Evolutionary conservation across 2,329 filamentous ascomycete species (phyloP), one percentile per base, ranked within the genome.

Genomic region (Sporothrix luriei): DNA sequence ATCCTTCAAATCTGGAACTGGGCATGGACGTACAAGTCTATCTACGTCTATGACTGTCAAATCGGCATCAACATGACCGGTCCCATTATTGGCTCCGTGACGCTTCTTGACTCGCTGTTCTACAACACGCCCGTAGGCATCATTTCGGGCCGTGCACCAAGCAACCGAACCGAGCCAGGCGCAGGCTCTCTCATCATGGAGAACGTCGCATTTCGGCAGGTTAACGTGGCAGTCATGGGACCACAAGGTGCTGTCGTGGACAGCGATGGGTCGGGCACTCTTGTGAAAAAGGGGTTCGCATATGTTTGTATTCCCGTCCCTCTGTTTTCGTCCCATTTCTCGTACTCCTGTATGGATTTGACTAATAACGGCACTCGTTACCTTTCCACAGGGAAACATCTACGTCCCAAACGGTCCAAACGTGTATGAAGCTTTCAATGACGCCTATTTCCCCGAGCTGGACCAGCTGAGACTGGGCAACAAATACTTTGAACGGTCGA

Each of bases 1-100:
- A 87, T 92, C 70, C 85, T 84, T 77, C 88, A 91, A 81, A 85
- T 90, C 72, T 93, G 90, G 90, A 87, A 90, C 77, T 93, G 90
- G 91, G 85, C 87, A 1, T 93, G 89, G 88, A 89, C 87, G 5
- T 91, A 91, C 81, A 90, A 91, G 78, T 87, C 85, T 26, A 76
- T 91, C 24, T 81, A 79, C 33, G 86, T 92, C 78, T 84, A 87
- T 75, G 83, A 90, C 75, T 91, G 88, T 75, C 80, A 80, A 11
- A 82, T 91, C 43, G 91, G 89, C 14, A 82, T 92, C 70, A 88
- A 91, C 76, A 89, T 93, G 83, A 84, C 84, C 6, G 84, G 88
- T n/a, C 82, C 88, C 74, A 86, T 85, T 14, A 90, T 94, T 33
- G 91, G 91, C 49, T 94, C 91, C 0, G 86, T 94, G 29, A 83